Percentiles rank a stretch among this genome's conserved stretches.
phyloP scores from a whole-genome alignment of 768 basidiomycete genomes.

The Hygrocybe punicea region DNA sequence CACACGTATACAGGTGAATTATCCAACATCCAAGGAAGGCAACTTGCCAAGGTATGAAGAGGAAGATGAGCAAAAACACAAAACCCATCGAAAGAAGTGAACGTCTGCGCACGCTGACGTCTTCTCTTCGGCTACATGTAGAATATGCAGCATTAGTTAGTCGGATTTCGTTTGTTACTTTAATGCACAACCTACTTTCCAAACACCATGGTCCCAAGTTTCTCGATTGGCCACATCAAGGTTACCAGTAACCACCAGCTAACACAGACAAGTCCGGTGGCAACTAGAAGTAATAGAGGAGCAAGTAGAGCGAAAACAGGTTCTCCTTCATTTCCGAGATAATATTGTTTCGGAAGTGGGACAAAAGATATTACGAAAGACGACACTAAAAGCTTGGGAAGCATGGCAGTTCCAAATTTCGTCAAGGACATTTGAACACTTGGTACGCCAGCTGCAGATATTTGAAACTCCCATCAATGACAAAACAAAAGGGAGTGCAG shows the following conservation, averaged over 20 bases:
- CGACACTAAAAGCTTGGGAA: slow-evolving; percentile 42
- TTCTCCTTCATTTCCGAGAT: slow-evolving; percentile 60
- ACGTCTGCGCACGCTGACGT: slow-evolving; percentile 40
- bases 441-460: slow-evolving; percentile 41
- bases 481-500: slow-evolving; percentile 4
- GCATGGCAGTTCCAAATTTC: slow-evolving; percentile 38
- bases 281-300: slow-evolving; percentile 52
- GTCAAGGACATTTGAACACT: slow-evolving; percentile 49
- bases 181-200: slow-evolving; percentile 35
- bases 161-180: not conserved
- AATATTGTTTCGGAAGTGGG: slow-evolving; percentile 53
- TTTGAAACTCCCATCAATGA: not conserved
- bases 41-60: slow-evolving; percentile 89
- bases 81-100: slow-evolving; percentile 57
- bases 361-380: slow-evolving; percentile 50
- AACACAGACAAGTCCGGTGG: slow-evolving; percentile 61
- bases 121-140: slow-evolving; percentile 25
- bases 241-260: slow-evolving; percentile 53
- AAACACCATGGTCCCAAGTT: slow-evolving; percentile 28
- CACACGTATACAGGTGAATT: slow-evolving; percentile 71
- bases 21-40: slow-evolving; percentile 82
- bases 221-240: slow-evolving; percentile 48
- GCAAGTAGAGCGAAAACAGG: slow-evolving; percentile 49
- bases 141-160: not conserved
- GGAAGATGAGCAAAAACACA: slow-evolving; percentile 62